Evolutionary conservation across 2,329 filamentous ascomycete genomes (phyloP).

Genomic region (Aureobasidium pullulans): DNA sequence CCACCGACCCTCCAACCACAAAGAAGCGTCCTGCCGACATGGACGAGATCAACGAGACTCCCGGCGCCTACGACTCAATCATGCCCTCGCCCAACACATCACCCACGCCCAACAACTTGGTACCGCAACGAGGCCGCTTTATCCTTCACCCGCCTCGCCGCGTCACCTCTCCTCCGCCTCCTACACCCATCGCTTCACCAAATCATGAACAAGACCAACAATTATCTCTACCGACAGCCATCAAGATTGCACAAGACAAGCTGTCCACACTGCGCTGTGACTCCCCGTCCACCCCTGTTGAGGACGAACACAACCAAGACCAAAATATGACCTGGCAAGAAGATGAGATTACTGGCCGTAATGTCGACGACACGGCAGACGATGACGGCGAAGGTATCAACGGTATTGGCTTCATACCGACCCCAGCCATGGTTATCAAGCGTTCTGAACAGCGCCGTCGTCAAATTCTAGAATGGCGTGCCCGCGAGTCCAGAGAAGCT

Average conservation of each 20-base stretch:
- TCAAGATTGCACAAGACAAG: conserved; percentile 6
- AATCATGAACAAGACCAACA: neutral
- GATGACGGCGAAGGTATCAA: conserved; percentile 59
- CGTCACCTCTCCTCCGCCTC: conserved; percentile 5
- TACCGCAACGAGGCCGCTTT: neutral
- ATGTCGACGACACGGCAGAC: conserved; percentile 39
- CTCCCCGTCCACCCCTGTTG: neutral
- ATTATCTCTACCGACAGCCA: neutral
- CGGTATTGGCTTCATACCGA: conserved; percentile 56
- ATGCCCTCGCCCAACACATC: neutral
- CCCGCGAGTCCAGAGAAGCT: conserved; percentile 51
- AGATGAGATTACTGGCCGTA: conserved; percentile 55
- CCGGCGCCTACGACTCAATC: conserved; percentile 1
- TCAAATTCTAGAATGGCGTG: conserved; percentile 54
- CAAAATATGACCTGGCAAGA: conserved; percentile 48
- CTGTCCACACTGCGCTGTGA: conserved; percentile 1
- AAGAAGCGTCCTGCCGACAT: neutral
- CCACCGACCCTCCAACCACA: neutral
- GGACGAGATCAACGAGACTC: conserved; percentile 1
- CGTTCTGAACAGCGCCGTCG: conserved; percentile 49
- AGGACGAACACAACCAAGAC: neutral
- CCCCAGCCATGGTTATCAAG: conserved; percentile 50
- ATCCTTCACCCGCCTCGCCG: conserved; percentile 7
- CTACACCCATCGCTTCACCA: conserved; percentile 3
- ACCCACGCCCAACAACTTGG: neutral